phyloP scores from a whole-genome alignment of 1,284 basidiomycete genomes.

The Mycena sp. region DNA sequence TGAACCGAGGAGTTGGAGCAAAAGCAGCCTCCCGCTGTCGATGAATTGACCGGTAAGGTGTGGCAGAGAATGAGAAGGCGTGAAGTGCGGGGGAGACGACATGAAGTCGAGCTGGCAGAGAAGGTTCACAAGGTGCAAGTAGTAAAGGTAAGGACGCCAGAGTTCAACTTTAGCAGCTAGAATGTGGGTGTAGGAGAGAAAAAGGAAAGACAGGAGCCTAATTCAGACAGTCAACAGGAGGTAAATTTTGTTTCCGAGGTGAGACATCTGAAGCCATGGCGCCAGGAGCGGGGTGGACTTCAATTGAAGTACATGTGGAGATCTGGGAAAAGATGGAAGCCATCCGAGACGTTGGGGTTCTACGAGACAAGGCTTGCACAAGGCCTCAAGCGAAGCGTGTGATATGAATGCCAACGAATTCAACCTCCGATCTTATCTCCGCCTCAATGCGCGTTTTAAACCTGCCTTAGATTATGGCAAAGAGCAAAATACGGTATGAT shows the following conservation, averaged over 20 bases:
- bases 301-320: too few relatives aligned
- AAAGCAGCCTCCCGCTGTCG: constrained; percentile 13
- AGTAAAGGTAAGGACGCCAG: not conserved
- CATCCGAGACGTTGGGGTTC: too few relatives aligned
- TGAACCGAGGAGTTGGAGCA: constrained; percentile 36
- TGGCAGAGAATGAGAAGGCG: constrained; percentile 10
- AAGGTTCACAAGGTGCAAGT: not conserved
- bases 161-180: constrained; percentile 11
- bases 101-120: not conserved
- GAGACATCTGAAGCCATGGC: too few relatives aligned
- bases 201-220: not conserved
- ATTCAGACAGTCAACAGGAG: not conserved
- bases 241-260: not conserved
- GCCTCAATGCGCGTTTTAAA: too few relatives aligned
- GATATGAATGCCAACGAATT: too few relatives aligned
- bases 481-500: too few relatives aligned
- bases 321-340: too few relatives aligned
- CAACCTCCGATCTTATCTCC: too few relatives aligned
- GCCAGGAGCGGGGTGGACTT: too few relatives aligned
- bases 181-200: constrained; percentile 2
- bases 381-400: too few relatives aligned
- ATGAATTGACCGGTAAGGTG: constrained; percentile 25
- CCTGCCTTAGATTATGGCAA: too few relatives aligned
- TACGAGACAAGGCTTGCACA: too few relatives aligned
- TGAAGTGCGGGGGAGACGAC: constrained; percentile 2